Conservation (phyloP, 192 early-diverging fungal genomes). For the Dispira parvispora region DNA sequence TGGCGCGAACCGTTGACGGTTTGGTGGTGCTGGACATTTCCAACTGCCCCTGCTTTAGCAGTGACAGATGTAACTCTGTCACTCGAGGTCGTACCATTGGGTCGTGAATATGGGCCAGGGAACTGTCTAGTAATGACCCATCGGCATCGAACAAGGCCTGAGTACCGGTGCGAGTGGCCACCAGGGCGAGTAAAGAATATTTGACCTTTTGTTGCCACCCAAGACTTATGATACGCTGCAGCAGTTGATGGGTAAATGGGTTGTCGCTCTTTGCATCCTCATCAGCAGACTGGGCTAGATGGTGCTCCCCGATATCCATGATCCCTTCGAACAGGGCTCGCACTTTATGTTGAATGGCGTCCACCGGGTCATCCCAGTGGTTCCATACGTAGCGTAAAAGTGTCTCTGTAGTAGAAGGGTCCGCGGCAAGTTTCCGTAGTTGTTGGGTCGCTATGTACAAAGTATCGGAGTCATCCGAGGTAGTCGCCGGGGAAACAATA, state of each 20-base stretch:
- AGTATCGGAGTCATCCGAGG: not conserved
- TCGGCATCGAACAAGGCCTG: not conserved
- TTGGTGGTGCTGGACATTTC: not conserved
- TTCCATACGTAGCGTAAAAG: slow-evolving; percentile 1
- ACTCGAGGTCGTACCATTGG: slow-evolving; percentile 1
- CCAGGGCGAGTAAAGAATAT: not conserved
- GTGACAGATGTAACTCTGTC: not conserved
- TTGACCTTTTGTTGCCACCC: not conserved
- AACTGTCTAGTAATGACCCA: not conserved
- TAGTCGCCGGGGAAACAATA: not conserved
- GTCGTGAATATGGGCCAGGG: not conserved
- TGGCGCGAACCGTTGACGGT: not conserved
- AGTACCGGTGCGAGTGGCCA: not conserved
- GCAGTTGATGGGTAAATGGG: not conserved
- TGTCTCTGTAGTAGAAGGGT: not conserved
- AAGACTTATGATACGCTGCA: not conserved
- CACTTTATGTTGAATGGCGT: not conserved
- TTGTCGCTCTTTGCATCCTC: not conserved
- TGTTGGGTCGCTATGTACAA: too few species aligned
- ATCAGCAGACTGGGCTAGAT: too few species aligned
- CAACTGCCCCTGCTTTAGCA: not conserved
- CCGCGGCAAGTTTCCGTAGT: too few species aligned
- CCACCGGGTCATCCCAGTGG: not conserved
- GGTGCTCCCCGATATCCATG: not conserved
- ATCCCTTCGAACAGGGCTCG: not conserved